Conservation (phyloP, 2,329 filamentous ascomycete genomes). For the Herpotrichia juniperi region DNA sequence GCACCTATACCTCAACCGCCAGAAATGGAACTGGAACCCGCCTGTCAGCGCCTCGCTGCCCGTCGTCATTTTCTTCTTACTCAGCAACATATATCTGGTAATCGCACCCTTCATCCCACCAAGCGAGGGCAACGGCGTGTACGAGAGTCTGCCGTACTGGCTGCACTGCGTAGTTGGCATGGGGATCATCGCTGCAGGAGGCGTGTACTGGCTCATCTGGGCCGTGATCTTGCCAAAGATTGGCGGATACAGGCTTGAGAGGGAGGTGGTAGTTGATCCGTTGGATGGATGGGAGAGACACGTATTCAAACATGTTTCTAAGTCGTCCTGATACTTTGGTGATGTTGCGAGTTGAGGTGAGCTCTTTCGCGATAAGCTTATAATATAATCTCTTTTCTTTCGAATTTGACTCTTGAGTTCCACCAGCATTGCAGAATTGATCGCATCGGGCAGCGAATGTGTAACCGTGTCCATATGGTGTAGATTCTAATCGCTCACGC, state of each 20-base stretch:
- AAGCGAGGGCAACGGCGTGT: conserved; percentile 55
- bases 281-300: conserved; percentile 49
- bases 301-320: conserved; percentile 30
- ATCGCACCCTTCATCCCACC: conserved; percentile 60
- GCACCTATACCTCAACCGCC: conserved; percentile 51
- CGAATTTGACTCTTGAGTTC: background rate
- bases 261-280: conserved; percentile 39
- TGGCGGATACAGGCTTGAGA: conserved; percentile 44
- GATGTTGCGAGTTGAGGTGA: background rate
- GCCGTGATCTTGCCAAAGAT: conserved; percentile 54
- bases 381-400: background rate
- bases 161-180: conserved; percentile 61
- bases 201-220: conserved; percentile 60
- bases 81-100: conserved; percentile 60
- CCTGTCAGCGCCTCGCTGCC: conserved; percentile 58
- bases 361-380: background rate
- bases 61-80: conserved; percentile 58
- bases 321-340: background rate
- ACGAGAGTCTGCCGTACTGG: conserved; percentile 59
- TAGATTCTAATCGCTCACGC: background rate
- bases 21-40: conserved; percentile 55
- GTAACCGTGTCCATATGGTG: background rate
- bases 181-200: conserved; percentile 56
- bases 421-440: background rate
- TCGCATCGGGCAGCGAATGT: background rate